Evolutionary conservation across 176 grass and related monocot genomes (phyloP).

Genomic region (Raddia guianensis): DNA sequence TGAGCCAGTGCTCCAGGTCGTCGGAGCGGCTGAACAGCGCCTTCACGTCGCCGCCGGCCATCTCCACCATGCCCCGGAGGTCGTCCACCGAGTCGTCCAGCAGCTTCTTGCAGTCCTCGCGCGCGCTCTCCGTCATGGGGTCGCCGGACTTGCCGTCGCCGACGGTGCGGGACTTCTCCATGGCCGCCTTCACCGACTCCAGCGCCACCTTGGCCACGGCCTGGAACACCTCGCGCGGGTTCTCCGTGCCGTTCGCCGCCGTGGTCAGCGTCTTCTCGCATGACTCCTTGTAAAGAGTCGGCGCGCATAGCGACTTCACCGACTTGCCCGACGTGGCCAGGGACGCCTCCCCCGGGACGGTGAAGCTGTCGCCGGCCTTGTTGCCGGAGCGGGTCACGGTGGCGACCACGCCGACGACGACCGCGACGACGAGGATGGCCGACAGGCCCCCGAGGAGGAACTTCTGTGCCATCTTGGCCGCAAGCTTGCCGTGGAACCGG

Average conservation of each 20-base stretch:
- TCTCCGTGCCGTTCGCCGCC: conserved; percentile 40
- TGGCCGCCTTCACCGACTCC: conserved; percentile 46
- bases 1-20: conserved; percentile 69
- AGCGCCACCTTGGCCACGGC: conserved; percentile 42
- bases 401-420: conserved; percentile 64
- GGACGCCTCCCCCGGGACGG: conserved; percentile 44
- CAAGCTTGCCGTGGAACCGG: conserved; percentile 14
- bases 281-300: conserved; percentile 73
- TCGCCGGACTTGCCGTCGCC: conserved; percentile 43
- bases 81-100: conserved; percentile 66
- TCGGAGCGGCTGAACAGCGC: conserved; percentile 52
- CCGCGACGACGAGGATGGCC: conserved; percentile 60
- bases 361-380: conserved; percentile 46
- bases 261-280: conserved; percentile 67
- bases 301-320: conserved; percentile 58
- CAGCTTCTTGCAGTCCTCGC: conserved; percentile 67
- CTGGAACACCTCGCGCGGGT: conserved; percentile 52
- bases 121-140: conserved; percentile 45
- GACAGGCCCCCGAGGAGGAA: conserved; percentile 52
- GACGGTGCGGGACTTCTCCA: conserved; percentile 35
- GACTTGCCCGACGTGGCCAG: conserved; percentile 59
- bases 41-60: conserved; percentile 59
- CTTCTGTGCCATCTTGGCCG: conserved; percentile 53
- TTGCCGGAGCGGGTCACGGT: conserved; percentile 42
- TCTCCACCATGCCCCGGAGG: conserved; percentile 52